Evolutionary conservation across 2,329 filamentous ascomycete species (phyloP), one percentile per base, ranked within the genome.

Genomic region (Incumbomyces delicatus): DNA sequence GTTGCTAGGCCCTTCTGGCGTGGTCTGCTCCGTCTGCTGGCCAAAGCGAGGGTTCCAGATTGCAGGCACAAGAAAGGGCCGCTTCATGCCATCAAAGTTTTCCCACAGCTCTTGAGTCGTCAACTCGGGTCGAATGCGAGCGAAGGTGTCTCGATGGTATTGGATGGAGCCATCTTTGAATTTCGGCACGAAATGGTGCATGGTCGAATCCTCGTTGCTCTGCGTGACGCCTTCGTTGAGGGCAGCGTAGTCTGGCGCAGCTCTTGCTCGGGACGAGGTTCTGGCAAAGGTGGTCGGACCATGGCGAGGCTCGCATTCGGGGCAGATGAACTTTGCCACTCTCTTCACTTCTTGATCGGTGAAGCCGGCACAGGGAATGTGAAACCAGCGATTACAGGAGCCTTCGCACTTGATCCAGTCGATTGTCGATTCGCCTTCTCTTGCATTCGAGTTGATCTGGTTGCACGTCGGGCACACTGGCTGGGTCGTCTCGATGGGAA

Each of bases 261-360:
- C 78, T 56, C 81, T 77, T 29, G 78, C 77, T 44, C 80, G 72
- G 39, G 75, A 72, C 17, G 80, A 83, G 59, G 83, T 83, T 50
- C 80, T 76, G 38, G 83, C 77, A 61, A 75, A 81, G 1, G 80
- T 84, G 18, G 80, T 83, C 55, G 74, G 72, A 16, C 80, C 80
- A 62, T 78, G 73, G 11, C 69, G 64, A 17, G 76, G 72, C 51
- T 77, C 76, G 60, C 80, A 84, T 44, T 64, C 62, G 43, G 66
- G 65, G 61, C 80, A 84, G 57, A 81, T 80, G 58, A 77, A 84
- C 60, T 83, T 83, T 65, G 83, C 80, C 37, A 84, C 77, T 44
- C 76, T 77, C 47, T 77, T 74, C 30, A 81, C 75, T 58, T 83
- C 78, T 20, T 75, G 77, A 55, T 72, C 80, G 59, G 76, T 77